Evolutionary conservation across 306 rosid species (phyloP).

Genomic region (Casuarina cunninghamiana): DNA sequence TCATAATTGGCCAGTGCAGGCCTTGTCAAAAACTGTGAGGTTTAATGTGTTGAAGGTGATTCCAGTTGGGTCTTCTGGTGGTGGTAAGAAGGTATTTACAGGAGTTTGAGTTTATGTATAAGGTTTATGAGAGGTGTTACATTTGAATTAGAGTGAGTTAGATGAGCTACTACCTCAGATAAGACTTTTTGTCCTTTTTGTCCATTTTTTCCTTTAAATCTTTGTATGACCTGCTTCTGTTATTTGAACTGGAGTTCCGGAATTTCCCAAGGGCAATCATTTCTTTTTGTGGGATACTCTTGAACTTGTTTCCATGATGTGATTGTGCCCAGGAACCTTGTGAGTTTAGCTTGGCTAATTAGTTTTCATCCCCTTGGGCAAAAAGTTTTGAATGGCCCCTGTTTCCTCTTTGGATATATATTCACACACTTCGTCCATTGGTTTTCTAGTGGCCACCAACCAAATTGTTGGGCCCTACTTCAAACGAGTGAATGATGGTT

Average conservation of each 20-base stretch:
- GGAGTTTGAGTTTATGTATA: constrained; percentile 37
- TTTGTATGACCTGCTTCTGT: neutral
- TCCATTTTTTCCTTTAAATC: neutral
- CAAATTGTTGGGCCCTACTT: no score
- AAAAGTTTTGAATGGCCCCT: neutral
- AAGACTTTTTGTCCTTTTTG: neutral
- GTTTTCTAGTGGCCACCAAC: no score
- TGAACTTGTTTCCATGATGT: neutral
- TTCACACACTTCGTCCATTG: no score
- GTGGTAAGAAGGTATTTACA: constrained; percentile 67
- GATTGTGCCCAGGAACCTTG: neutral
- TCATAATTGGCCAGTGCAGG: constrained; percentile 80
- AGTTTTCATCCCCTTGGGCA: neutral
- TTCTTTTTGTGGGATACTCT: neutral
- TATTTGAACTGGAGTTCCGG: constrained; percentile 6
- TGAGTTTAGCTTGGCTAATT: neutral
- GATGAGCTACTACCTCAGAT: constrained; percentile 27
- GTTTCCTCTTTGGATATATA: neutral
- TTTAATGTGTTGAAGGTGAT: constrained; percentile 66
- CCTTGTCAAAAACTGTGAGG: constrained; percentile 69
- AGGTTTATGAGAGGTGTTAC: constrained; percentile 13
- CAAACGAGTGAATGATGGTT: no score
- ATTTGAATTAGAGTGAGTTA: constrained; percentile 25
- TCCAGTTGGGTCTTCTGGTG: constrained; percentile 63
- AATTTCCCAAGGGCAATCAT: constrained; percentile 1